phyloP scores from a whole-genome alignment of 306 rosid genomes.

The Cyclanthera cordifolia region DNA sequence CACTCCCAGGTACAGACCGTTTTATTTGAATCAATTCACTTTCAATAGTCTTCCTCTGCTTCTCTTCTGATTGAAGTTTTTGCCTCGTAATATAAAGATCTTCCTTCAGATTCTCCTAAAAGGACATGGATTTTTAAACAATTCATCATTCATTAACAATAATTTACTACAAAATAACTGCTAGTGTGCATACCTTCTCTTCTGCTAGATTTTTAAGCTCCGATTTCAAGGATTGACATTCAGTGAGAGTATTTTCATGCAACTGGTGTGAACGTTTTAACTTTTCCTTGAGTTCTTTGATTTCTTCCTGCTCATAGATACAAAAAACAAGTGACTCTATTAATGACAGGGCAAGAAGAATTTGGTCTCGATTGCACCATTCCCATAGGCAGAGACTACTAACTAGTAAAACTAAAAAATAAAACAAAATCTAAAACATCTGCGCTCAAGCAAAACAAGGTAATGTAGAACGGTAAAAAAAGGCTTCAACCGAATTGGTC shows the following conservation, averaged over 20 bases:
- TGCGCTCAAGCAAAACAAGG: slow-evolving; percentile 1
- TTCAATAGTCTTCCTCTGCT: slow-evolving; percentile 37
- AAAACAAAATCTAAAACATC: neutral
- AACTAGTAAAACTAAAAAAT: neutral
- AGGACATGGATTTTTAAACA: neutral
- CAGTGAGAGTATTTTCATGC: slow-evolving; percentile 28
- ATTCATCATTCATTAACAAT: neutral
- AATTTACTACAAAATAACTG: neutral
- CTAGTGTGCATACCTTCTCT: slow-evolving; percentile 30
- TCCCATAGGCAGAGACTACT: neutral
- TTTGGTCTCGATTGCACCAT: neutral
- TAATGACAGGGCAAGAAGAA: neutral
- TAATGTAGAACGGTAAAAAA: neutral
- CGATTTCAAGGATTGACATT: slow-evolving; percentile 37
- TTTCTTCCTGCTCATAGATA: slow-evolving; percentile 33
- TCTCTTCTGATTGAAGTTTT: slow-evolving; percentile 38
- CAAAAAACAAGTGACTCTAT: neutral
- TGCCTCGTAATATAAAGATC: slow-evolving; percentile 33
- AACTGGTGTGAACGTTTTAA: slow-evolving; percentile 30
- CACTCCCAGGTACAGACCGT: slow-evolving; percentile 28
- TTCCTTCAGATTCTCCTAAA: slow-evolving; percentile 30
- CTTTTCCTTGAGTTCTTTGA: slow-evolving; percentile 25
- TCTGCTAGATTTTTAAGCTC: slow-evolving; percentile 24
- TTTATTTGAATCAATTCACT: slow-evolving; percentile 31
- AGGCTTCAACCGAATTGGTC: neutral